These are phyloP conservation scores for Vaccinium corymbosum DNA, from an alignment of 148 eudicot species.

Conservation along the genomic window DNA sequence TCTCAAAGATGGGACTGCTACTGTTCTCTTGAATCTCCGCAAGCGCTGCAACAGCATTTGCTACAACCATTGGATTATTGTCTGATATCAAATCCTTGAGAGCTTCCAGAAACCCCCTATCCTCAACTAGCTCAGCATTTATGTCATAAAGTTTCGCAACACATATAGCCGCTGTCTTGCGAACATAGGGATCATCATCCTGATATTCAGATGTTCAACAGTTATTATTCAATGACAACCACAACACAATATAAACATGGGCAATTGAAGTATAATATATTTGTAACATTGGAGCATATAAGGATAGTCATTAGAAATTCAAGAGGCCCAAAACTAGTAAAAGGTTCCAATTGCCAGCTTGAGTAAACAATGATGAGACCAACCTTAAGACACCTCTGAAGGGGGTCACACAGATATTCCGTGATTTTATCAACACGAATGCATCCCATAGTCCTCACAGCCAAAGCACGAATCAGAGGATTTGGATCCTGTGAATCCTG, in stretches of 20 bases:
- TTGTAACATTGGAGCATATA: constrained; percentile 8
- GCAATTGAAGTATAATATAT: constrained; percentile 7
- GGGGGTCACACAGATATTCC: constrained; percentile 96
- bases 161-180: constrained; percentile 99
- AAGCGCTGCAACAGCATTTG: constrained; percentile 99
- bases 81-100: constrained; percentile 98
- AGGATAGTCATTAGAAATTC: not conserved
- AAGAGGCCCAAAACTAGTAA: not conserved
- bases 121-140: constrained; percentile 98
- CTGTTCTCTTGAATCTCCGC: constrained; percentile 97
- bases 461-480: constrained; percentile 95
- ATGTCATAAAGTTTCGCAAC: constrained; percentile 98
- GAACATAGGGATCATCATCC: constrained; percentile 99
- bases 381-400: constrained; percentile 99
- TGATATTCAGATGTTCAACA: constrained; percentile 22
- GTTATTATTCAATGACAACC: not conserved
- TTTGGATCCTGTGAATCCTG: constrained; percentile 99
- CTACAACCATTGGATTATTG: constrained; percentile 99
- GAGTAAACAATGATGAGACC: not conserved
- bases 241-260: not conserved
- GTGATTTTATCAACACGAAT: constrained; percentile 98
- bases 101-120: constrained; percentile 92
- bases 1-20: constrained; percentile 79
- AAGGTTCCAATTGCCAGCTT: constrained; percentile 13
- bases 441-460: constrained; percentile 99